These are phyloP conservation scores for Globisporangium middletonii DNA, from an alignment of 352 stramenopile genomes.

Conservation along the genomic window DNA sequence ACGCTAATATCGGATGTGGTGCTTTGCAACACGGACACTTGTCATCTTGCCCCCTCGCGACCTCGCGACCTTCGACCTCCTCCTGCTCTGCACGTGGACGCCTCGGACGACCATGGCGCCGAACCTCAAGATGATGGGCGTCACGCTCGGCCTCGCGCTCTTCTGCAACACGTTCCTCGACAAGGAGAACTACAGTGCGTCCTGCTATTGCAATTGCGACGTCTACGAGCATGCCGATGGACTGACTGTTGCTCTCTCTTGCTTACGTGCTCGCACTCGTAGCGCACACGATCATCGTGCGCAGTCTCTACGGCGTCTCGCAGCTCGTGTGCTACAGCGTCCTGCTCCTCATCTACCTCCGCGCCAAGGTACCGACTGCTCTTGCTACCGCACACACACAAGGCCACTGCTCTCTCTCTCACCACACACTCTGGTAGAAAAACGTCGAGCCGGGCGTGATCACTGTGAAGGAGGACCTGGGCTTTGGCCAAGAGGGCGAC, in stretches of 20 bases:
- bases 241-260: not conserved
- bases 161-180: conserved; percentile 64
- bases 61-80: not conserved
- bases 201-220: not conserved
- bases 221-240: not conserved
- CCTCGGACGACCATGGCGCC: conserved; percentile 36
- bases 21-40: no score
- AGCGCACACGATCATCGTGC: conserved; percentile 57
- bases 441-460: conserved; percentile 71
- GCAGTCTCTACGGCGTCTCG: conserved; percentile 49
- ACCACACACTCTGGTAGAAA: conserved; percentile 27
- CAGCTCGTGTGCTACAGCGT: conserved; percentile 63
- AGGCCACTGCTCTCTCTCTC: not conserved
- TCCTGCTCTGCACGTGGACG: not conserved
- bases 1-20: no score
- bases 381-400: not conserved
- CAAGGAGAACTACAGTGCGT: conserved; percentile 50
- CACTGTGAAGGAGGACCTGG: conserved; percentile 70
- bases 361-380: conserved; percentile 31
- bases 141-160: conserved; percentile 58
- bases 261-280: not conserved
- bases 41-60: no score
- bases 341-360: conserved; percentile 55
- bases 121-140: conserved; percentile 76
- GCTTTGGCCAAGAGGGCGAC: conserved; percentile 69